phyloP scores from a whole-genome alignment of 2,329 filamentous ascomycete species.

The Fusarium bactridioides region DNA sequence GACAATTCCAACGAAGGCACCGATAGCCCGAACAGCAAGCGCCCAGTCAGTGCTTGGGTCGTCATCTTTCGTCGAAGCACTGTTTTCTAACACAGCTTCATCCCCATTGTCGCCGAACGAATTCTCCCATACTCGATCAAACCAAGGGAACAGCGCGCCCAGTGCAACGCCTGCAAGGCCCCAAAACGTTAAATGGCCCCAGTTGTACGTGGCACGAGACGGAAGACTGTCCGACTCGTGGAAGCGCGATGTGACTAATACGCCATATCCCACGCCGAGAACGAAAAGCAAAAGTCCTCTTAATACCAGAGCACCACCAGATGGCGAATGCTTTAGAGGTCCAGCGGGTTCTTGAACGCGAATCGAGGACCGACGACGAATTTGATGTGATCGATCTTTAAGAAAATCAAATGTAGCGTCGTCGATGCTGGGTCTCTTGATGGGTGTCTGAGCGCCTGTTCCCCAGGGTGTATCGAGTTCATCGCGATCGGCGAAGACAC shows the following conservation, averaged over 20 bases:
- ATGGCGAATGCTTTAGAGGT: slow-evolving; percentile 41
- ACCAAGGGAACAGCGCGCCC: slow-evolving; percentile 82
- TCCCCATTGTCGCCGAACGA: slow-evolving; percentile 51
- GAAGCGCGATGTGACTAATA: slow-evolving; percentile 76
- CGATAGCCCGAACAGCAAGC: slow-evolving; percentile 63
- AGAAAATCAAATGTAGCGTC: slow-evolving; percentile 56
- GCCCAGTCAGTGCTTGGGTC: slow-evolving; percentile 75
- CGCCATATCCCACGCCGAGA: slow-evolving; percentile 84
- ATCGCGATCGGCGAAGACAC: slow-evolving; percentile 53
- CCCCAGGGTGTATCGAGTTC: slow-evolving; percentile 78
- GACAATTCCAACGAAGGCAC: slow-evolving; percentile 68
- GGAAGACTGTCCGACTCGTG: slow-evolving; percentile 70
- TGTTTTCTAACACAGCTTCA: slow-evolving; percentile 43
- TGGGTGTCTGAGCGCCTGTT: slow-evolving; percentile 76
- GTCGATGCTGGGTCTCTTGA: slow-evolving; percentile 53
- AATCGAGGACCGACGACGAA: slow-evolving; percentile 49
- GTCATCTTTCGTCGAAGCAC: slow-evolving; percentile 41
- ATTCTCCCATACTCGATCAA: slow-evolving; percentile 78
- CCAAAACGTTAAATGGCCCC: slow-evolving; percentile 82
- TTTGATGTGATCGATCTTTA: slow-evolving; percentile 48
- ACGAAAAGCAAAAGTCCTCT: slow-evolving; percentile 74
- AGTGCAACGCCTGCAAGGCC: slow-evolving; percentile 79
- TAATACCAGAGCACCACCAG: slow-evolving; percentile 59
- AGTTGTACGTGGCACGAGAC: slow-evolving; percentile 64
- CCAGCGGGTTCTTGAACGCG: slow-evolving; percentile 36